A percentile compares a stretch with the other conserved stretches of the same genome.
These are phyloP conservation scores for Microdochium trichocladiopsis DNA, from an alignment of 2,329 filamentous ascomycete species.

Conservation along the genomic window DNA sequence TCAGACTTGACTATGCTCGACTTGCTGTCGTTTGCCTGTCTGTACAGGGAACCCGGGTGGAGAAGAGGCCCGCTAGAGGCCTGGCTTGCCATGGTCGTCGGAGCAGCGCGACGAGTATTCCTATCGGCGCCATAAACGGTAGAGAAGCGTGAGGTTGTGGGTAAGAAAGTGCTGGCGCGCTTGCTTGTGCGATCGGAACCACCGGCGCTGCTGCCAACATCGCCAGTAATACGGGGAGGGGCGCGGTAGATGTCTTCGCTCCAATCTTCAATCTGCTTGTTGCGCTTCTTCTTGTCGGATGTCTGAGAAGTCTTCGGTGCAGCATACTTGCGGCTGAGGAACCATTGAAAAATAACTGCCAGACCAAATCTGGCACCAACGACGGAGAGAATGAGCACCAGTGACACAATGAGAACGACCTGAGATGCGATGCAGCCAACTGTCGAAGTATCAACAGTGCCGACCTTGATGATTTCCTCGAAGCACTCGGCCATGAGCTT, in stretches of 20 bases:
- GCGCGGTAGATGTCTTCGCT: conserved; percentile 94
- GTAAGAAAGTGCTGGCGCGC: conserved; percentile 76
- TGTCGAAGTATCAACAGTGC: conserved; percentile 89
- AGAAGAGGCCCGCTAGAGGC: conserved; percentile 66
- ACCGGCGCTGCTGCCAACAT: conserved; percentile 60
- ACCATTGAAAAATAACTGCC: conserved; percentile 92
- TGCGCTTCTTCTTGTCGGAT: conserved; percentile 73
- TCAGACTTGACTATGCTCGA: conserved; percentile 59
- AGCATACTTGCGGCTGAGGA: conserved; percentile 79
- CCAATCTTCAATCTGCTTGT: conserved; percentile 96
- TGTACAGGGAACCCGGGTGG: conserved; percentile 66
- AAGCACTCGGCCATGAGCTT: conserved; percentile 83
- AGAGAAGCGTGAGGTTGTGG: conserved; percentile 90
- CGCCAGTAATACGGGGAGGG: conserved; percentile 71
- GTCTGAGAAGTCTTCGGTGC: conserved; percentile 79
- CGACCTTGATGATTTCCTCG: conserved; percentile 90
- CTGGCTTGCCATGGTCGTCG: conserved; percentile 95
- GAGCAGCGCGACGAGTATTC: conserved; percentile 40
- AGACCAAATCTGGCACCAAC: conserved; percentile 82
- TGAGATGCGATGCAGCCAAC: conserved; percentile 97
- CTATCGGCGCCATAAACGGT: conserved; percentile 77
- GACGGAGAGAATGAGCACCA: conserved; percentile 86
- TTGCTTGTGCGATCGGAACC: conserved; percentile 67
- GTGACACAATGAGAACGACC: conserved; percentile 89
- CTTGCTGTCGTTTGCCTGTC: conserved; percentile 53